phyloP scores from a whole-genome alignment of 768 basidiomycete species.

The Boletus coccyginus region DNA sequence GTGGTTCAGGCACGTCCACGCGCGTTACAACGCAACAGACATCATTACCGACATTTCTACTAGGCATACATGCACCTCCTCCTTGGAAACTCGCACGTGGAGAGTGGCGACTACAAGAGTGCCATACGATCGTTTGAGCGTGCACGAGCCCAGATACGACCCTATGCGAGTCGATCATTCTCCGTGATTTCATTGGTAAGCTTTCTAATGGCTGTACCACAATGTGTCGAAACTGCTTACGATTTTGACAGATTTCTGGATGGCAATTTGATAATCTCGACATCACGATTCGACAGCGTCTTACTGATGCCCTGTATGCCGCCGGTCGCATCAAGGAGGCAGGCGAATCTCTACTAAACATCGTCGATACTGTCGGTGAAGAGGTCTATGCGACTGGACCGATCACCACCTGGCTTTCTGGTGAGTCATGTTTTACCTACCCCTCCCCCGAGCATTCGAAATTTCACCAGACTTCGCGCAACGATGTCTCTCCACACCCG shows the following conservation, averaged over 20 bases:
- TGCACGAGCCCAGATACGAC: background rate
- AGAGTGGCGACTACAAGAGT: background rate
- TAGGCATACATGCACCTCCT: background rate
- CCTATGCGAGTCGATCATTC: background rate
- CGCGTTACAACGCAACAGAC: too few relatives aligned
- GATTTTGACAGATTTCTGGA: too few relatives aligned
- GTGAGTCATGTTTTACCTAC: background rate
- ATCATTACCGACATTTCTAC: background rate
- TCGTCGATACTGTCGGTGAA: background rate
- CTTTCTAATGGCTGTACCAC: too few relatives aligned
- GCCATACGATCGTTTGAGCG: background rate
- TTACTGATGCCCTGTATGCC: too few relatives aligned
- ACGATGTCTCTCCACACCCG: background rate
- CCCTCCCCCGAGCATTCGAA: too few relatives aligned
- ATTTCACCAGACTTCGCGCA: background rate
- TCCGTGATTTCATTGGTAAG: background rate
- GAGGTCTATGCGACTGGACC: background rate
- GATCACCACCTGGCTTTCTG: background rate
- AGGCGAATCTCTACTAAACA: background rate
- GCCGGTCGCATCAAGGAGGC: too few relatives aligned
- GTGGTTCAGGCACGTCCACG: background rate
- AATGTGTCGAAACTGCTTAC: too few relatives aligned
- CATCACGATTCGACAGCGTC: too few relatives aligned
- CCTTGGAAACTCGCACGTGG: background rate
- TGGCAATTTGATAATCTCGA: too few relatives aligned